Evolutionary conservation across 208 protist genomes (phyloP).

Genomic region (Tritrichomonas foetus): DNA sequence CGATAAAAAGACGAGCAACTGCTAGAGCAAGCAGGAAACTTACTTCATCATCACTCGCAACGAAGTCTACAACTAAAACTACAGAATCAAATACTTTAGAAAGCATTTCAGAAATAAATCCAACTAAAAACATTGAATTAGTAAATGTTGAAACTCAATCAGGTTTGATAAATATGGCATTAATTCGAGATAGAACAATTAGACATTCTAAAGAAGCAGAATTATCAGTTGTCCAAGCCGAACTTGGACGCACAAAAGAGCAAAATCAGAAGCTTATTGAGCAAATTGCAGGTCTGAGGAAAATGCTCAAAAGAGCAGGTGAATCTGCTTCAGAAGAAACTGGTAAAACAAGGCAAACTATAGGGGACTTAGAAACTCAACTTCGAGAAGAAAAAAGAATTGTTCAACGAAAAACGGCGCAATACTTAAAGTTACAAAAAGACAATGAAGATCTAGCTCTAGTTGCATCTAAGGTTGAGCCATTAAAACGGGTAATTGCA

Average conservation of each 20-base stretch:
- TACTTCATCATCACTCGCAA: too few relatives aligned
- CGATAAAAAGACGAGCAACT: background rate
- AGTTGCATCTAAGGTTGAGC: background rate
- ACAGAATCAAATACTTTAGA: background rate
- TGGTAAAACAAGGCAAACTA: background rate
- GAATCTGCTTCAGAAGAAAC: background rate
- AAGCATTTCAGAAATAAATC: background rate
- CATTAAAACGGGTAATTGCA: background rate
- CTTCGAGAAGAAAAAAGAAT: background rate
- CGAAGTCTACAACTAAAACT: background rate
- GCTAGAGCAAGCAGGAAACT: background rate
- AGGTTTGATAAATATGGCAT: background rate
- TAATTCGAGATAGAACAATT: background rate
- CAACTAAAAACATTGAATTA: too few relatives aligned
- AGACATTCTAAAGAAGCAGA: background rate
- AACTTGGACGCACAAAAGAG: background rate
- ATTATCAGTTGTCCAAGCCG: background rate
- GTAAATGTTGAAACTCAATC: background rate
- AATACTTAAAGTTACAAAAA: background rate
- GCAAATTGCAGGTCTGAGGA: background rate
- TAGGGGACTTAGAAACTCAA: background rate
- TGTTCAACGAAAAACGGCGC: background rate
- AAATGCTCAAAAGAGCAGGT: background rate
- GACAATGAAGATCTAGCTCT: background rate
- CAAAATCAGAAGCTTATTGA: background rate